Conservation (phyloP, 345 rosid species). For the Schrenkiella parvula region DNA sequence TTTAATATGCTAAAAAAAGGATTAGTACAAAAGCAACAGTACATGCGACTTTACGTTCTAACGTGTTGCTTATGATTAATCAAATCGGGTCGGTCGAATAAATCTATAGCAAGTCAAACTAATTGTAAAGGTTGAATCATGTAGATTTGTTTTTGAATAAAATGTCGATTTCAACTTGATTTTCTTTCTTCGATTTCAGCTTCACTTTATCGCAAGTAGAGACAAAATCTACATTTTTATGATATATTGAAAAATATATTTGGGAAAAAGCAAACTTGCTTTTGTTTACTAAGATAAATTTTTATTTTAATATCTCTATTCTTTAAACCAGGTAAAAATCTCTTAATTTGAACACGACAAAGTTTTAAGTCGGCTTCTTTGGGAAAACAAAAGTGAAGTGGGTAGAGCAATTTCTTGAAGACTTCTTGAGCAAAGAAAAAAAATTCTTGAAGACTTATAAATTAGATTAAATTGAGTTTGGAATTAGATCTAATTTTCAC, state of each 20-base stretch:
- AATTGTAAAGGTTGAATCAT: conserved; percentile 34
- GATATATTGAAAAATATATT: background rate
- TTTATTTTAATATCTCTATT: background rate
- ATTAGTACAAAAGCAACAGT: conserved; percentile 31
- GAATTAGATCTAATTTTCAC: conserved; percentile 28
- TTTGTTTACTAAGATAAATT: background rate
- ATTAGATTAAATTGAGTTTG: background rate
- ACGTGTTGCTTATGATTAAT: conserved; percentile 34
- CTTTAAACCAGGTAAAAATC: background rate
- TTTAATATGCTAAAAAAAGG: background rate
- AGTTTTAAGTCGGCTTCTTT: conserved; percentile 4
- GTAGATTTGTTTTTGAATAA: conserved; percentile 21
- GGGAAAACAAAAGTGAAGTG: background rate
- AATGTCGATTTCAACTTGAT: conserved; percentile 15
- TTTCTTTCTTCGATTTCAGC: background rate
- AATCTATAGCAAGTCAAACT: conserved; percentile 30
- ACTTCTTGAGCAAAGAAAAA: background rate
- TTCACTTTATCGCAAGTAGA: conserved; percentile 6
- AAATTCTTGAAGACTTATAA: background rate
- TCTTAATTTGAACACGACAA: conserved; percentile 11
- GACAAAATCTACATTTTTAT: conserved; percentile 4
- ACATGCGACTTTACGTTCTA: conserved; percentile 33
- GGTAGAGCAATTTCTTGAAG: background rate
- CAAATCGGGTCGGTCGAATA: conserved; percentile 39
- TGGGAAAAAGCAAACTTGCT: background rate